Conservation (phyloP, 148 eudicot species). For the Rhododendron griersonianum region DNA sequence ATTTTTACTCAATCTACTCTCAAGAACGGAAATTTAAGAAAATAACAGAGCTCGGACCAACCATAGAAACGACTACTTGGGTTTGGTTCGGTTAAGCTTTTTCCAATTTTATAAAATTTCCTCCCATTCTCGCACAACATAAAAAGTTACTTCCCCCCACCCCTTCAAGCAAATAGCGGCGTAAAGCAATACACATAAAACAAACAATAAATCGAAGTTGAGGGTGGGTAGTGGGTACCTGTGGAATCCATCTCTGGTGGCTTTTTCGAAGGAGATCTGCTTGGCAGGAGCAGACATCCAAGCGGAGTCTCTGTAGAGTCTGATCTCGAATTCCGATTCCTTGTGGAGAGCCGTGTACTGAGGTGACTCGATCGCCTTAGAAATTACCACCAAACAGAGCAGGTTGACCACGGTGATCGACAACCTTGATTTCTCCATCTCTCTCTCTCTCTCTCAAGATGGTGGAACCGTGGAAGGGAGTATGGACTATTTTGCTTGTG, state of each 20-base stretch:
- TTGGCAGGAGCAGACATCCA: conserved; percentile 70
- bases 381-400: background rate
- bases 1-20: too few species aligned
- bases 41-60: background rate
- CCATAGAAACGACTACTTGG: background rate
- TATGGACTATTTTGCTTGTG: background rate
- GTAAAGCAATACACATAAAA: background rate
- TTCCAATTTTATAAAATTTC: background rate
- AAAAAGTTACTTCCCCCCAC: background rate
- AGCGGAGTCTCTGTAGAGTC: conserved; percentile 51
- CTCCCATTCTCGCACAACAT: background rate
- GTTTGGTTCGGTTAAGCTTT: background rate
- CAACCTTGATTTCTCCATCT: conserved; percentile 16
- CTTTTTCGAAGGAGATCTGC: conserved; percentile 62
- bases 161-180: background rate
- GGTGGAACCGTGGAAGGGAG: background rate
- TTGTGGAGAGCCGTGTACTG: conserved; percentile 53
- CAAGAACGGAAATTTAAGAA: too few species aligned
- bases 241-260: conserved; percentile 78
- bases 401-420: background rate
- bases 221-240: conserved; percentile 34
- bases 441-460: background rate
- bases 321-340: conserved; percentile 78
- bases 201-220: background rate
- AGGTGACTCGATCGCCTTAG: conserved; percentile 52